phyloP scores from a whole-genome alignment of 768 basidiomycete species.

The Pulveroboletus ravenelii region DNA sequence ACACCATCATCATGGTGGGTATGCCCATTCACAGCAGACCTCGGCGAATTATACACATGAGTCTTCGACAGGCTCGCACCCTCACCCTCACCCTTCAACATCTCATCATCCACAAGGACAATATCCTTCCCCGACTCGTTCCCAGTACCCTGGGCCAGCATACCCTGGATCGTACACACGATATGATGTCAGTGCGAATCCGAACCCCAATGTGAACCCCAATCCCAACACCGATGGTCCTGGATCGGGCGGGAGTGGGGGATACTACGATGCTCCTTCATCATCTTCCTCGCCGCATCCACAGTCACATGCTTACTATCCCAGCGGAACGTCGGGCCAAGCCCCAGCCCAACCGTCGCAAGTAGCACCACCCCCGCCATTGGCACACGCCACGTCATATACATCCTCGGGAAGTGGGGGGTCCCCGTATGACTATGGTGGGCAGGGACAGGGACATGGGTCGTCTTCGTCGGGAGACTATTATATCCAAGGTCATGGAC shows the following conservation, averaged over 20 bases:
- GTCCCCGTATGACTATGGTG: slow-evolving; percentile 22
- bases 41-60: slow-evolving; percentile 15
- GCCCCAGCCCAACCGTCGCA: slow-evolving; percentile 15
- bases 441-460: slow-evolving; percentile 17
- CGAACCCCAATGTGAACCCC: slow-evolving; percentile 13
- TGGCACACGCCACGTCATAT: slow-evolving; percentile 21
- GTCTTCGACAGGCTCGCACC: slow-evolving; percentile 19
- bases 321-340: slow-evolving; percentile 16
- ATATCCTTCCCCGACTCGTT: slow-evolving; percentile 22
- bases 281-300: slow-evolving; percentile 20
- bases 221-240: slow-evolving; percentile 8
- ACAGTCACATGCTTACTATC: slow-evolving; percentile 21
- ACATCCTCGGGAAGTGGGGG: slow-evolving; percentile 20
- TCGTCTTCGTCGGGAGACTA: slow-evolving; percentile 22
- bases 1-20: slow-evolving; percentile 20
- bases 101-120: slow-evolving; percentile 23
- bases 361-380: slow-evolving; percentile 15
- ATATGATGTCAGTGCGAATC: slow-evolving; percentile 26
- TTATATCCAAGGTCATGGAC: slow-evolving; percentile 18
- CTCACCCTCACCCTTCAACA: slow-evolving; percentile 18
- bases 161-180: slow-evolving; percentile 28
- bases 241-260: slow-evolving; percentile 8
- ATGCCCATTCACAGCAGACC: slow-evolving; percentile 19
- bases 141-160: slow-evolving; percentile 22
- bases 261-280: slow-evolving; percentile 26